Evolutionary conservation across 176 grass and related monocot species (phyloP), one percentile per base, ranked within the genome.

Genomic region (Puya raimondii): DNA sequence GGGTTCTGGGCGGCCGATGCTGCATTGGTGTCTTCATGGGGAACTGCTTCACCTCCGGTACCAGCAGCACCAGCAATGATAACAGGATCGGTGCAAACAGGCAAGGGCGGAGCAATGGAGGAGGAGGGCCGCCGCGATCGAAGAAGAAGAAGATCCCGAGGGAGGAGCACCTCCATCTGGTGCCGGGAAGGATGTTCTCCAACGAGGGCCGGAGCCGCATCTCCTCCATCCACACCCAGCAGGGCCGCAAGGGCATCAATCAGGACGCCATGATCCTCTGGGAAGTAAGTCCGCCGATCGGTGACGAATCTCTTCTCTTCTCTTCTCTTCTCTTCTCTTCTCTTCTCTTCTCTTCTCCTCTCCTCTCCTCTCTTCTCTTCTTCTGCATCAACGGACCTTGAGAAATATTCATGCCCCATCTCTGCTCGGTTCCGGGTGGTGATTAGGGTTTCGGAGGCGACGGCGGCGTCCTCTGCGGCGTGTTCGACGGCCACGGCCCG

Each of bases 201-300:
- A 99, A 99, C 80, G 95, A 99, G 12, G 89, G 89, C 21, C 81
- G 84, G 51, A 92, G 82, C 65, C 51, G 81, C 74, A 76, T 65
- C 47, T 83, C 84, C 65, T 83, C 86, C 58, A 82, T 97, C 73
- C 92, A 80, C 80, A 97, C 84, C 49, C 89, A 97, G 80, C 95
- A 99, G 74, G 95, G 95, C 1, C 85, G 90, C 23, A 99, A 99
- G 80, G 95, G 90, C 69, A 86, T 99, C 84, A 99, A 93, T 72
- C 90, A 99, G 85, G 95, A 99, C 70, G 95, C 95, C 75, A 93
- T 99, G 95, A 82, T 99, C 81, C 78, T 99, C 69, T 93, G 90
- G 95, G 89, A 99, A 83, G 90, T 99, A 91, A 85, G 86, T 42
- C 4, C 5, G 33, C 33, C 33, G 33, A 42, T 49, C 18, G 21